phyloP scores from a whole-genome alignment of 192 early-diverging fungal genomes.

The Coemansia sp. region DNA sequence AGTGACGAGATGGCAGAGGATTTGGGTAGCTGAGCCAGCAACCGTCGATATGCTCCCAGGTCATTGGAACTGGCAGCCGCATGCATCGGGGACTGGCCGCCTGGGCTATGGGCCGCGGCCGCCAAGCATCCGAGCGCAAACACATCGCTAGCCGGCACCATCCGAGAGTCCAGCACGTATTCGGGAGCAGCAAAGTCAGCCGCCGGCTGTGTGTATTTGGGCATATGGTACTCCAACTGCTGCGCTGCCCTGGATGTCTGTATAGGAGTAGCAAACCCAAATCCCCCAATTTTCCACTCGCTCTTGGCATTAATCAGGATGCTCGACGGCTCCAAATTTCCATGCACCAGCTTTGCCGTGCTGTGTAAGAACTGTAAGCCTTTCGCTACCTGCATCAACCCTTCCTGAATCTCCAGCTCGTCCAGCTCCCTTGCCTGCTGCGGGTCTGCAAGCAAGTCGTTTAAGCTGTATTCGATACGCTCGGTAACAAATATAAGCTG shows the following conservation, averaged over 20 bases:
- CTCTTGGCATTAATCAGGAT: slow-evolving; percentile 77
- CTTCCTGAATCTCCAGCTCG: slow-evolving; percentile 74
- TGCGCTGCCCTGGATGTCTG: slow-evolving; percentile 19
- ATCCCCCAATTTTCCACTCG: slow-evolving; percentile 79
- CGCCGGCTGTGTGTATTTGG: slow-evolving; percentile 58
- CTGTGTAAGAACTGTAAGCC: slow-evolving; percentile 74
- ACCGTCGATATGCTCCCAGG: slow-evolving; percentile 60
- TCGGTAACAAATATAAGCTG: slow-evolving; percentile 74
- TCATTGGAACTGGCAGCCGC: slow-evolving; percentile 57
- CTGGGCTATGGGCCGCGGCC: slow-evolving; percentile 60
- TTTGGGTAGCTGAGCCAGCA: slow-evolving; percentile 51
- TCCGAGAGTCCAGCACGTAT: slow-evolving; percentile 58
- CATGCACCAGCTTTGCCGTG: slow-evolving; percentile 72
- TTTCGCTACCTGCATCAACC: slow-evolving; percentile 67
- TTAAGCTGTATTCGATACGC: slow-evolving; percentile 62
- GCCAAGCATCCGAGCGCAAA: slow-evolving; percentile 80
- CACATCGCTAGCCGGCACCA: slow-evolving; percentile 62
- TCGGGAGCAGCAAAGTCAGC: slow-evolving; percentile 71
- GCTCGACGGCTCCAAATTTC: slow-evolving; percentile 67
- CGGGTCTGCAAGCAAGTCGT: slow-evolving; percentile 56
- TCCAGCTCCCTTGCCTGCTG: slow-evolving; percentile 36
- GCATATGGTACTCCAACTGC: slow-evolving; percentile 61
- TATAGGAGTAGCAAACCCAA: slow-evolving; percentile 56
- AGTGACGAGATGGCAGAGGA: slow-evolving; percentile 35
- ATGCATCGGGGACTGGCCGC: slow-evolving; percentile 50